A percentile compares a stretch with the other conserved stretches of the same genome.
phyloP scores from a whole-genome alignment of 805 yeast species.

The Suhomyces emberorum region DNA sequence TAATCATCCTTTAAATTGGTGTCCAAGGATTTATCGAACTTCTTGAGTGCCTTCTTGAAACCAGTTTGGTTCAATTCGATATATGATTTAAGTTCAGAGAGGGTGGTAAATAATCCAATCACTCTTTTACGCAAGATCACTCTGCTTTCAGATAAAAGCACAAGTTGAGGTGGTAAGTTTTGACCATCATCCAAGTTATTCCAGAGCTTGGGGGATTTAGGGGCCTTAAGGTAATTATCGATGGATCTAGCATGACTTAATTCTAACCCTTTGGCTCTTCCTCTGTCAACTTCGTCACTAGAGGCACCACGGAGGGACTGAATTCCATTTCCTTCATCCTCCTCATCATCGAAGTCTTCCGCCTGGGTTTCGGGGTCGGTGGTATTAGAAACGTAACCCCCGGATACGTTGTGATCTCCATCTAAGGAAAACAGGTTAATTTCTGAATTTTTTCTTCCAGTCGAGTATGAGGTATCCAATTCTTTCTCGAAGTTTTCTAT shows the following conservation, averaged over 20 bases:
- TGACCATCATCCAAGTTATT: constrained; percentile 18
- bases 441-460: constrained; percentile 5
- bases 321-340: constrained; percentile 32
- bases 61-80: constrained; percentile 53
- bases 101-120: constrained; percentile 42
- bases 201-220: constrained; percentile 35
- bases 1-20: constrained; percentile 41
- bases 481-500: constrained; percentile 57
- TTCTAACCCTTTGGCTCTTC: constrained; percentile 3
- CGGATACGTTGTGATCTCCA: background rate
- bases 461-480: constrained; percentile 13
- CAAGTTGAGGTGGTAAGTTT: constrained; percentile 29
- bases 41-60: constrained; percentile 50
- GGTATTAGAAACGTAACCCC: constrained; percentile 11
- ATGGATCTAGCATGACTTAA: constrained; percentile 19
- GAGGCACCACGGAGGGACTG: constrained; percentile 19
- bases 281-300: constrained; percentile 13
- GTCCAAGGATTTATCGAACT: constrained; percentile 50
- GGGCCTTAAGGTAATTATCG: constrained; percentile 36
- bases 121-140: constrained; percentile 46
- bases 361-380: constrained; percentile 38
- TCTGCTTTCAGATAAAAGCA: constrained; percentile 46
- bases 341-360: constrained; percentile 28
- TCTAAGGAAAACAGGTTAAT: constrained; percentile 5
- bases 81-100: constrained; percentile 48